Evolutionary conservation across 306 rosid species (phyloP).

Genomic region (Sechiopsis laciniata): DNA sequence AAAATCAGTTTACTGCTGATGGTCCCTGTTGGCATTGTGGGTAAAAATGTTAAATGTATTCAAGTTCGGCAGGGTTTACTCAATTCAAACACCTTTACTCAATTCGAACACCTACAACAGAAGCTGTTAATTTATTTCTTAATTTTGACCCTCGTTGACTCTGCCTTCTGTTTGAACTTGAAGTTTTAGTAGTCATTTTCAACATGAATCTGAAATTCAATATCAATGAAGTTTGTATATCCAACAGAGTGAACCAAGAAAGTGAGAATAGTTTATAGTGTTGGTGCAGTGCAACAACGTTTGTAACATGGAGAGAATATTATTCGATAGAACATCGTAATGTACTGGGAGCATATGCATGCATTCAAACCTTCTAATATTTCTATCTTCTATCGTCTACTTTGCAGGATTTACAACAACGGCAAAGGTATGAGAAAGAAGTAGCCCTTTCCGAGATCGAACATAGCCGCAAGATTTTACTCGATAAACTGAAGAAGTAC

Average conservation of each 20-base stretch:
- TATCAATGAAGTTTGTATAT: neutral
- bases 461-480: slow-evolving; percentile 69
- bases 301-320: neutral
- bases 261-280: neutral
- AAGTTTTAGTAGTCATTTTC: slow-evolving; percentile 2
- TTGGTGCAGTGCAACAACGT: neutral
- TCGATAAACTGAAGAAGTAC: slow-evolving; percentile 67
- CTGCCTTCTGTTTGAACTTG: neutral
- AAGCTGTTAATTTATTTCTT: slow-evolving; percentile 6
- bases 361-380: neutral
- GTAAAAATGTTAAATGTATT: neutral
- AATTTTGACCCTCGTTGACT: neutral
- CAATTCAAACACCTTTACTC: neutral
- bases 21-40: neutral
- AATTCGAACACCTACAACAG: neutral
- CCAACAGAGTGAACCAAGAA: neutral
- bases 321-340: neutral
- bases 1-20: slow-evolving; percentile 2
- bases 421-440: slow-evolving; percentile 70
- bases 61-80: neutral
- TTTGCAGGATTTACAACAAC: slow-evolving; percentile 62
- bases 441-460: slow-evolving; percentile 83
- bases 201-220: slow-evolving; percentile 1
- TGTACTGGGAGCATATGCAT: neutral
- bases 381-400: neutral